A percentile compares a stretch with the other conserved stretches of the same genome.
Conservation (phyloP, 108 stramenopile species). For the Chaetoceros muelleri region DNA sequence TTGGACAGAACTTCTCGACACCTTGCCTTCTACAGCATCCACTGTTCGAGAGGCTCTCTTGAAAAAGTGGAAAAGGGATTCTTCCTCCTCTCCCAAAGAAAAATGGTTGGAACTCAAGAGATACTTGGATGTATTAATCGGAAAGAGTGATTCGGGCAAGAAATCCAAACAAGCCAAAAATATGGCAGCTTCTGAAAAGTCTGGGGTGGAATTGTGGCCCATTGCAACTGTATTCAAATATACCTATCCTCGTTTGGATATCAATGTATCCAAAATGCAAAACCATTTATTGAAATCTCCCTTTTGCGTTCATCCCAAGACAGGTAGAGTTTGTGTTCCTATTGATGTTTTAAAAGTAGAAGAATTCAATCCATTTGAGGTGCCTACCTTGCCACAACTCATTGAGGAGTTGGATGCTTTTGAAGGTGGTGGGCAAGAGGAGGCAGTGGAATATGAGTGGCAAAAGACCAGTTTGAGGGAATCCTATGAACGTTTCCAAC, state of each 20-base stretch:
- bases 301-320: conserved; percentile 99
- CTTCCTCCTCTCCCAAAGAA: conserved; percentile 40
- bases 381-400: conserved; percentile 72
- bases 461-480: conserved; percentile 74
- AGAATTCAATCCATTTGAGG: conserved; percentile 80
- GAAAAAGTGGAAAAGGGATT: conserved; percentile 42
- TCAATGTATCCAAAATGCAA: conserved; percentile 96
- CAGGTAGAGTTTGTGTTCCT: conserved; percentile 97
- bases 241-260: conserved; percentile 96
- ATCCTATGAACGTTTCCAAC: conserved; percentile 67
- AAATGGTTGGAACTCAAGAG: conserved; percentile 79
- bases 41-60: conserved; percentile 36
- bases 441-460: conserved; percentile 35
- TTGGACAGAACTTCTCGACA: conserved; percentile 76
- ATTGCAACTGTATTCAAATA: conserved; percentile 85
- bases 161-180: conserved; percentile 31
- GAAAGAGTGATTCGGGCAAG: conserved; percentile 16
- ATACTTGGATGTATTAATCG: conserved; percentile 37
- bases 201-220: conserved; percentile 73
- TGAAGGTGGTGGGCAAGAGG: conserved; percentile 12
- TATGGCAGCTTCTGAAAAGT: conserved; percentile 36
- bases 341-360: conserved; percentile 51
- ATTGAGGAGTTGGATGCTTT: conserved; percentile 59
- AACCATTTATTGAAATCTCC: conserved; percentile 99
- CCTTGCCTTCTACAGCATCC: conserved; percentile 67